Percentiles rank a stretch among this genome's conserved stretches.
Conservation (phyloP, 2,329 filamentous ascomycete species). For the Mycosphaerella arachidis region DNA sequence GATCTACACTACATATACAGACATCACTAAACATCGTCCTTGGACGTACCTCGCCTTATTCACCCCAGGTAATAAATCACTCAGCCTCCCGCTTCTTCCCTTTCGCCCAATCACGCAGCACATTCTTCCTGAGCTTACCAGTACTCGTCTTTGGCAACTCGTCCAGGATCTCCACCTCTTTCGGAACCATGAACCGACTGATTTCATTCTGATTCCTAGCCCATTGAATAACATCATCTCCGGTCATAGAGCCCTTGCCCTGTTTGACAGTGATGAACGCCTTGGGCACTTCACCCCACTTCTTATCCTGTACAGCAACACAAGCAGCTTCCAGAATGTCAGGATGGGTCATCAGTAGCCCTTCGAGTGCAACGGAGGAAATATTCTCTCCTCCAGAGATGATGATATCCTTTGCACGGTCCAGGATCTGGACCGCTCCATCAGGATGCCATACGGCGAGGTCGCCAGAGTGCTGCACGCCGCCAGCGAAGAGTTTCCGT, state of each 20-base stretch:
- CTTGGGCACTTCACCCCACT: conserved; percentile 96
- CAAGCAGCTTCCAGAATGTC: conserved; percentile 88
- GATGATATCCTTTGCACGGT: conserved; percentile 96
- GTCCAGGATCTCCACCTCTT: conserved; percentile 69
- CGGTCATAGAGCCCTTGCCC: conserved; percentile 51
- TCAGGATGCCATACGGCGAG: conserved; percentile 90
- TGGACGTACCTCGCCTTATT: not conserved
- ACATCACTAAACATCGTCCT: not conserved
- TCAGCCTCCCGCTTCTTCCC: conserved; percentile 31
- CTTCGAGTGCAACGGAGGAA: conserved; percentile 85
- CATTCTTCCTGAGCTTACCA: conserved; percentile 94
- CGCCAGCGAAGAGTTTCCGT: conserved; percentile 78
- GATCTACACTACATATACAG: no score
- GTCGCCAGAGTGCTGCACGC: conserved; percentile 83
- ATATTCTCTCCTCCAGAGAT: conserved; percentile 98
- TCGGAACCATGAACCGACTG: conserved; percentile 81
- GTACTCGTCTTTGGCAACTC: conserved; percentile 97
- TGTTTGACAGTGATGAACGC: conserved; percentile 80
- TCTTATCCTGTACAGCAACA: conserved; percentile 77
- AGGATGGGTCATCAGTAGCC: conserved; percentile 82
- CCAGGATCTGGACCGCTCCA: conserved; percentile 84
- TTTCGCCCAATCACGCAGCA: conserved; percentile 80
- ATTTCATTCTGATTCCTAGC: conserved; percentile 75
- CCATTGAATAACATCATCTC: conserved; percentile 76
- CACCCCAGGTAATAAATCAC: not conserved